Base-by-base conservation (phyloP, 345 rosid species). In the Lepidium aucheri region DNA sequence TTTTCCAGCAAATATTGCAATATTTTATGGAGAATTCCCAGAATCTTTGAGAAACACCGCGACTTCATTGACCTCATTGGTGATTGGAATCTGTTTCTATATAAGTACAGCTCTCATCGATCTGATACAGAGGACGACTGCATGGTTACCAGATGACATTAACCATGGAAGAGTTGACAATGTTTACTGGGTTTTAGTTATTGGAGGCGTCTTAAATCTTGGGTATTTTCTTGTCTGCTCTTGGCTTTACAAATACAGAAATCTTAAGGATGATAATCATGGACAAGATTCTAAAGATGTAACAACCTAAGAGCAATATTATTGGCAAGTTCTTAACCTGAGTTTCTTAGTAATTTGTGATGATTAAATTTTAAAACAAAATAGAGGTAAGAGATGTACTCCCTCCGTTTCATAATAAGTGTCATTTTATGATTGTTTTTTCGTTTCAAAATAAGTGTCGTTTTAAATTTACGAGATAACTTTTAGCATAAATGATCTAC, bases 11-110 rank as follows among this genome's bases (percentile, higher is more conserved):
- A 84, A 84, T 52, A 61, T 74, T 16, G 53, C 60, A 4, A 6
- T 87, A 20, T 82, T 73, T 47, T 78, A 79, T 39, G 77, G 69
- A 57, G 85, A 88, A 68, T 84, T 81, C 61, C 86, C 85, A 0
- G 53, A 16, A 33, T 76, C 81, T 4, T 4, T 84, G 7, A 50
- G 38, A 6, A 79, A 79, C 54, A 84, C 80, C 0, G 76, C 89
- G 0, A 74, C 89, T 1, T 81, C 87, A 32, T 70, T 88, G 77
- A 32, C 76, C 6, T 63, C 86, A 14, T 16, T 84, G 12, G 32
- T 76, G 2, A 32, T 74, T 5, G 89, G 79, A 46, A 53, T 81
- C 9, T 43, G 75, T 1, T 85, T 16, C 51, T 84, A 79, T 51
- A 6, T 81, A 20, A 20, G 22, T 20, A 20, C 22, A 20, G 22